Base-by-base conservation (phyloP, 2,329 filamentous ascomycete species). In the Leptographium lundbergii region DNA sequence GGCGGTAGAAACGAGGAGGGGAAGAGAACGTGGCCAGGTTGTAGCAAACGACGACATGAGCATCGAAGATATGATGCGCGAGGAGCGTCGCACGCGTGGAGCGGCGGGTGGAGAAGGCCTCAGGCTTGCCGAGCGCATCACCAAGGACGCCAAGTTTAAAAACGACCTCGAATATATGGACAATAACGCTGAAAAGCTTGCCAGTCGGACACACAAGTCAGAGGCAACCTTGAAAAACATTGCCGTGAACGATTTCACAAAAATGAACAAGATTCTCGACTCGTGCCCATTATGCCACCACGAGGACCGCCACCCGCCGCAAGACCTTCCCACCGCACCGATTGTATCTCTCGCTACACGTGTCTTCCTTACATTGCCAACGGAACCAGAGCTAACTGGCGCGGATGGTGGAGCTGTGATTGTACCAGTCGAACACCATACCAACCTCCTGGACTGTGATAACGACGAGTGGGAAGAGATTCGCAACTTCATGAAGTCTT, bases 381-480 rank as follows among this genome's bases (percentile, higher is more conserved):
- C 94, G 0, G 86, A 92, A 65, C 95, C 94, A 0, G 92, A 97
- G 68, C 76, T 99, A 51, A 88, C 82, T 0, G 69, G 69, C n/a
- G 64, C 68, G 64, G 80, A 88, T 56, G 89, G 89, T 53, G 87
- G 91, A 55, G 89, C 91, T 7, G 86, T 94, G 60, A 94, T 99
- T 62, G 90, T 91, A 3, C 94, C 94, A 6, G 84, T 94, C 25
- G 83, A 91, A 65, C 94, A 99, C 70, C 86, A 86, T 57, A 84
- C 79, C 27, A 99, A 97, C 70, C 82, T 99, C 0, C 77, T 99
- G n/a, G 92, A 96, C 71, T 99, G 94, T 71, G 92, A 97, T 71
- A 92, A 99, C 68, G 94, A 99, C 69, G 94, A 99, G 70, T 99
- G 95, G 95, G 94, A 99, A 69, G 94, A 99, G 72, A 86, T 99